Evolutionary conservation across 2,329 filamentous ascomycete genomes (phyloP).

Genomic region (Fusarium sterilihyphosum): DNA sequence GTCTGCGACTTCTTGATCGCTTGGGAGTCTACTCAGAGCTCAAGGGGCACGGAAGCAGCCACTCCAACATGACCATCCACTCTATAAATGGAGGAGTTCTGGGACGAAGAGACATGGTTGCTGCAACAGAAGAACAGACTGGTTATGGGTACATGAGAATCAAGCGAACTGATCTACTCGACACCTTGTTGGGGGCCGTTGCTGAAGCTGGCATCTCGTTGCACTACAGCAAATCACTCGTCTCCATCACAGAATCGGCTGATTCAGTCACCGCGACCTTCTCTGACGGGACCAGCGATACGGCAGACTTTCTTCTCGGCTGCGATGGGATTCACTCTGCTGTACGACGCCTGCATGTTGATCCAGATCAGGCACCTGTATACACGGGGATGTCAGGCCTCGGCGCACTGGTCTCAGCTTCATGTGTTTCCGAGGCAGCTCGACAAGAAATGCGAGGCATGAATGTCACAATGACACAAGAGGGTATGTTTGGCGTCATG

Average conservation of each 20-base stretch:
- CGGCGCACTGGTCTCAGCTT: background rate
- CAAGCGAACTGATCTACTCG: background rate
- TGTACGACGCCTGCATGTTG: background rate
- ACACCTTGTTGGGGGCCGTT: background rate
- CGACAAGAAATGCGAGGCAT: background rate
- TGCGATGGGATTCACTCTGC: background rate
- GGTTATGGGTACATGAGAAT: constrained; percentile 1
- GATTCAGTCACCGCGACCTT: background rate
- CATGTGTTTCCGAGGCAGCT: background rate
- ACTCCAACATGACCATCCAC: background rate
- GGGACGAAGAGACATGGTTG: background rate
- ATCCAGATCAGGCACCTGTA: background rate
- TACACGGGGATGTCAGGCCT: background rate
- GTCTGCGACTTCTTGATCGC: background rate
- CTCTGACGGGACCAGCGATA: background rate
- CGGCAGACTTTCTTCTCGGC: background rate
- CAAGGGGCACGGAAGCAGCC: background rate
- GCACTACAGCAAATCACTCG: background rate
- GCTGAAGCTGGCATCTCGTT: background rate
- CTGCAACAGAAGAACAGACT: background rate
- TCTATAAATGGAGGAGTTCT: background rate
- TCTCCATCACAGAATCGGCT: background rate
- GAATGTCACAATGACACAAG: background rate
- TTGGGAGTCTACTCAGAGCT: background rate
- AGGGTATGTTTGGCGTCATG: background rate